A percentile compares a stretch with the other conserved stretches of the same genome.
phyloP scores from a whole-genome alignment of 2,329 filamentous ascomycete species.

The Cucurbitaria berberidis region DNA sequence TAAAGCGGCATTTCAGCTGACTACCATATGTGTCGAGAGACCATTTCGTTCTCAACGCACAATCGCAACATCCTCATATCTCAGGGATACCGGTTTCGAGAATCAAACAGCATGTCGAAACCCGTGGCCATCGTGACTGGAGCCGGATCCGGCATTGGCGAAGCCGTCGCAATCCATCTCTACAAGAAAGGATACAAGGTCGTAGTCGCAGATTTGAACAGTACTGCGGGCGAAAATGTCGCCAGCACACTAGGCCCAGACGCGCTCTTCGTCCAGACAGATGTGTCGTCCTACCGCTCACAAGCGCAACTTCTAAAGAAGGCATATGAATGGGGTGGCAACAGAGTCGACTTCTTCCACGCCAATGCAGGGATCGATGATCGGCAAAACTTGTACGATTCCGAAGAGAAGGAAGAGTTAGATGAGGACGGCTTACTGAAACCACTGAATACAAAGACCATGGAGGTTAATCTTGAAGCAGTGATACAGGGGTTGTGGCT shows the following conservation, averaged over 20 bases:
- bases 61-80: background rate
- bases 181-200: conserved; percentile 49
- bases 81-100: background rate
- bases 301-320: conserved; percentile 50
- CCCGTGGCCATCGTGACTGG: conserved; percentile 55
- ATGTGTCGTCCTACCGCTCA: conserved; percentile 50
- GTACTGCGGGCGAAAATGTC: conserved; percentile 32
- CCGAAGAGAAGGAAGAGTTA: conserved; percentile 33
- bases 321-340: conserved; percentile 52
- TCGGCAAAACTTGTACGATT: conserved; percentile 47
- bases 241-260: conserved; percentile 34
- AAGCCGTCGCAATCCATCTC: conserved; percentile 52
- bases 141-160: conserved; percentile 54
- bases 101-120: conserved; percentile 38
- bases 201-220: conserved; percentile 54
- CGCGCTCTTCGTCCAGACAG: conserved; percentile 47
- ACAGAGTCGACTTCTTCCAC: conserved; percentile 51
- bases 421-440: conserved; percentile 47
- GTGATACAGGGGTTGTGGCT: conserved; percentile 53
- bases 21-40: background rate
- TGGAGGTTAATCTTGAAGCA: conserved; percentile 51
- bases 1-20: background rate
- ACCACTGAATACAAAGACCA: conserved; percentile 46
- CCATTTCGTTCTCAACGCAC: background rate
- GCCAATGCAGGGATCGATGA: conserved; percentile 54